Percentiles rank a stretch among this genome's conserved stretches.
These are phyloP conservation scores for Monilinia laxa DNA, from an alignment of 2,329 filamentous ascomycete genomes.

Conservation along the genomic window DNA sequence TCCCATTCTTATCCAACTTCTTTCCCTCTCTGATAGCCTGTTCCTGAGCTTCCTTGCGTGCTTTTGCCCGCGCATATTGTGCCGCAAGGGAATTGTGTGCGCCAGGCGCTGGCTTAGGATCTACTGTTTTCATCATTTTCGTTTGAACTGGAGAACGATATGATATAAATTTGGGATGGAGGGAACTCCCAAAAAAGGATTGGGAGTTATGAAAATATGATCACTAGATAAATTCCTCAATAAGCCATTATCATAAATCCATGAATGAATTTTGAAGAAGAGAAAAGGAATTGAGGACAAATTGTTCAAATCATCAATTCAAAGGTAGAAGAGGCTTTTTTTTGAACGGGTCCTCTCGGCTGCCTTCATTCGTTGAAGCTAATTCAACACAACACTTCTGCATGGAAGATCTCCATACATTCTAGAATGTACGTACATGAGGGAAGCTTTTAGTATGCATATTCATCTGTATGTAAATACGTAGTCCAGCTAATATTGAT, in stretches of 20 bases:
- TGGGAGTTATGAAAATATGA: neutral
- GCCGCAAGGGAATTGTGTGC: constrained; percentile 37
- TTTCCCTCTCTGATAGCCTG: constrained; percentile 28
- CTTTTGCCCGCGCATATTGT: constrained; percentile 40
- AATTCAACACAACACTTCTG: neutral
- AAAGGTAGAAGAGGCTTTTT: constrained; percentile 11
- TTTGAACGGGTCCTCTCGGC: constrained; percentile 5
- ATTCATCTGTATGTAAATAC: neutral
- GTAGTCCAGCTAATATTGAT: neutral
- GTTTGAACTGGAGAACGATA: neutral
- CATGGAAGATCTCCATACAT: neutral
- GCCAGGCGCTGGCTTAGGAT: constrained; percentile 37
- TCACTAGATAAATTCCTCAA: neutral
- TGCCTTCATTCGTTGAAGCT: constrained; percentile 16
- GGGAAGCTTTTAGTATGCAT: constrained; percentile 4
- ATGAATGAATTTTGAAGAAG: neutral
- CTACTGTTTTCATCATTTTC: constrained; percentile 29
- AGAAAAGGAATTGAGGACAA: constrained; percentile 18
- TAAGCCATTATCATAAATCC: neutral
- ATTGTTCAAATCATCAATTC: constrained; percentile 14
- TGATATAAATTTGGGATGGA: neutral
- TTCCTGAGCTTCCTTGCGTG: constrained; percentile 36
- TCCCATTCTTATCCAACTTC: constrained; percentile 23
- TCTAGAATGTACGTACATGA: neutral
- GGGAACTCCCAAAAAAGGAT: constrained; percentile 4